Conservation (phyloP, 768 basidiomycete species). For the Lactarius akahatsu region DNA sequence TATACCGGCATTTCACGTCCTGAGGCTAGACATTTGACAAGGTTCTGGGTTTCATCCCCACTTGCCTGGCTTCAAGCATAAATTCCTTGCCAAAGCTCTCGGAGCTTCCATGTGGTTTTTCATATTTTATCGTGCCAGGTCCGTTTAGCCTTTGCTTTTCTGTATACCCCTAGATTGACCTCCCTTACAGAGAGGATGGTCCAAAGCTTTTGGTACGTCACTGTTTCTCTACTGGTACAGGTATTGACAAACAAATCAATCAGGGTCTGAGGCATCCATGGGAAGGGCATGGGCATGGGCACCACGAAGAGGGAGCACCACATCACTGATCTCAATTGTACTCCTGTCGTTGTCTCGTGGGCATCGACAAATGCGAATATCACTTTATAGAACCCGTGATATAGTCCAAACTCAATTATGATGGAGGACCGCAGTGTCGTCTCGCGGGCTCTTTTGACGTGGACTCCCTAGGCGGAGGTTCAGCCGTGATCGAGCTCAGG, state of each 20-base stretch:
- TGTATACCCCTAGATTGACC: background rate
- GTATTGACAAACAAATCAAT: background rate
- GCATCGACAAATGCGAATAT: background rate
- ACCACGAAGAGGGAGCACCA: slow-evolving; percentile 40
- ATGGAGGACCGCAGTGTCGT: background rate
- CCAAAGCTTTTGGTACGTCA: slow-evolving; percentile 38
- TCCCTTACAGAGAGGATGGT: slow-evolving; percentile 40
- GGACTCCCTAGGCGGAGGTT: background rate
- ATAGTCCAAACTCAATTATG: background rate
- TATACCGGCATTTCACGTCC: background rate
- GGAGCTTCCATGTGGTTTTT: slow-evolving; percentile 99
- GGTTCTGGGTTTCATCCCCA: slow-evolving; percentile 87
- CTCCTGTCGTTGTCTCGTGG: background rate
- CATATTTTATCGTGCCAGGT: slow-evolving; percentile 95
- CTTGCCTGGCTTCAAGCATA: slow-evolving; percentile 72
- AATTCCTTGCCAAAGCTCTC: slow-evolving; percentile 77
- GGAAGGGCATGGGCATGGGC: slow-evolving; percentile 55
- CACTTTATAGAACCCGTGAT: background rate
- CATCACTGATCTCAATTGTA: slow-evolving; percentile 38
- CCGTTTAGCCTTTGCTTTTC: slow-evolving; percentile 35
- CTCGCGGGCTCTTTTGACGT: background rate
- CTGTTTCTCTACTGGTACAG: background rate
- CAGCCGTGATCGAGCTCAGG: background rate
- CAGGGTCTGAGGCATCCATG: slow-evolving; percentile 54
- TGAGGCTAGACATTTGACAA: slow-evolving; percentile 31